Evolutionary conservation across 1,139 yeast species (phyloP).

Genomic region (Geotrichum aggregatum): DNA sequence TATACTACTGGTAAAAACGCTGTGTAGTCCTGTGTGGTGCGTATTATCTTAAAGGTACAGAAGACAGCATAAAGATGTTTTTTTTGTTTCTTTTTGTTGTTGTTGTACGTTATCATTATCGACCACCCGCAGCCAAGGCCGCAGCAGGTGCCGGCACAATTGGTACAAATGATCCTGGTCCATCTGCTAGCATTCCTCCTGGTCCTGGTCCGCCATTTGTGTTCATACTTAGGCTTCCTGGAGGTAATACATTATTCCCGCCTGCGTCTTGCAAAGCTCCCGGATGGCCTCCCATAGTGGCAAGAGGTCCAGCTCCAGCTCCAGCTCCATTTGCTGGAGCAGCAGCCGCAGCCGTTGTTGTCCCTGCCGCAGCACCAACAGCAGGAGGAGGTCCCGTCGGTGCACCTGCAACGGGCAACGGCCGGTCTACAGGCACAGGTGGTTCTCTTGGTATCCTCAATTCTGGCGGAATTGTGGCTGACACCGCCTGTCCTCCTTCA

Average conservation of each 20-base stretch:
- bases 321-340: too few species aligned
- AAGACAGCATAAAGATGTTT: too few species aligned
- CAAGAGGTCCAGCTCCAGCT: too few species aligned
- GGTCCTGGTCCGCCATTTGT: too few species aligned
- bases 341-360: too few species aligned
- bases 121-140: too few species aligned
- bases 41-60: not conserved
- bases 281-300: too few species aligned
- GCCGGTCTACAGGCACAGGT: constrained; percentile 21
- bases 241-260: too few species aligned
- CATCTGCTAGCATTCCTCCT: too few species aligned
- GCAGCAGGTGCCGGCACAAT: not conserved
- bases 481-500: not conserved
- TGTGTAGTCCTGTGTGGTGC: not conserved
- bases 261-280: too few species aligned
- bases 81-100: not conserved
- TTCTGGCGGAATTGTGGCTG: constrained; percentile 11
- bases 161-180: not conserved
- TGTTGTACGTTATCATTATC: too few species aligned
- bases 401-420: constrained; percentile 12
- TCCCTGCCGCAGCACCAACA: not conserved
- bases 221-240: too few species aligned
- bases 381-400: not conserved
- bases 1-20: not conserved
- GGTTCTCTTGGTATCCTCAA: constrained; percentile 17